A percentile compares a stretch with the other conserved stretches of the same genome.
phyloP scores from a whole-genome alignment of 352 stramenopile species.

The Phytophthora podocarpi region DNA sequence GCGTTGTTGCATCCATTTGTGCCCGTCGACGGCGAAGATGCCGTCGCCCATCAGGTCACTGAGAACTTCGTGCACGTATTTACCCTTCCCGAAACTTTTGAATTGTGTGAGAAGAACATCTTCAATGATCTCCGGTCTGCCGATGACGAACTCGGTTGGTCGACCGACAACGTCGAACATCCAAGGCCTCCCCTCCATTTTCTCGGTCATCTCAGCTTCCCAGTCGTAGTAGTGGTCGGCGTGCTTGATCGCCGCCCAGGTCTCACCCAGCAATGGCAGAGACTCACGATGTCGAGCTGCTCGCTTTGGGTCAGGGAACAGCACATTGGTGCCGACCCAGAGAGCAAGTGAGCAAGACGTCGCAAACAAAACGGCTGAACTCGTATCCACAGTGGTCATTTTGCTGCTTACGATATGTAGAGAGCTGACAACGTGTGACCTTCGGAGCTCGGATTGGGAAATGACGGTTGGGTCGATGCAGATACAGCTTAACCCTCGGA shows the following conservation, averaged over 20 bases:
- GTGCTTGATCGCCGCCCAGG: constrained; percentile 27
- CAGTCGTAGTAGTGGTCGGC: constrained; percentile 36
- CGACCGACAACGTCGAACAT: constrained; percentile 35
- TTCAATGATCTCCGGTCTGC: constrained; percentile 34
- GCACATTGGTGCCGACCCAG: constrained; percentile 7
- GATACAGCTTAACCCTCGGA: no score
- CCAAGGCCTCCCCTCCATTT: constrained; percentile 34
- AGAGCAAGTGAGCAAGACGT: constrained; percentile 21
- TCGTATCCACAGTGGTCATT: constrained; percentile 6
- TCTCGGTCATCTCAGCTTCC: constrained; percentile 27
- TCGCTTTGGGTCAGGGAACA: constrained; percentile 22
- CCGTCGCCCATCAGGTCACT: constrained; percentile 42
- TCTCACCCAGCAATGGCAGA: constrained; percentile 23
- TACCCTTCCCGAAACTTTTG: constrained; percentile 43
- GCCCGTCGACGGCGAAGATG: constrained; percentile 45
- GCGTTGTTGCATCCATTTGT: constrained; percentile 50
- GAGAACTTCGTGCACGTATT: constrained; percentile 34
- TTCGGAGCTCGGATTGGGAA: constrained; percentile 5
- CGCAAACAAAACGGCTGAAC: constrained; percentile 8
- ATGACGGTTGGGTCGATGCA: constrained; percentile 10
- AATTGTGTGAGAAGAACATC: constrained; percentile 47
- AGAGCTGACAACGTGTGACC: no score
- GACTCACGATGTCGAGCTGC: constrained; percentile 26
- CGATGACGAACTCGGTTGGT: constrained; percentile 25
- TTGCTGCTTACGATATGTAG: no score